Conservation (phyloP, 75 land plant genomes). For the Sequoiadendron giganteum region DNA sequence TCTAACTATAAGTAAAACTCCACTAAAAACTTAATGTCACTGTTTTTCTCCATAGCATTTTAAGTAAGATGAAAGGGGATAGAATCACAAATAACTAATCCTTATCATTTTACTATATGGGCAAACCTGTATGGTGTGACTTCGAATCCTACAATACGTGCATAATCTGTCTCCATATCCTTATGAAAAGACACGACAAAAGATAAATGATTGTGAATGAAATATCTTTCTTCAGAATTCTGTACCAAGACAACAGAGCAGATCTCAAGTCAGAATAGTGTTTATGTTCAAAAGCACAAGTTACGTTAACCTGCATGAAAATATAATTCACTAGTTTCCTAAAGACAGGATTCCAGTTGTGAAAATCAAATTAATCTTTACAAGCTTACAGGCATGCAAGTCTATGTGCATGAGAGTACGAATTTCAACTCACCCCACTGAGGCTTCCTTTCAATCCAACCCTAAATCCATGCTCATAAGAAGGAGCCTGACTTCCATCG, state of each 20-base stretch:
- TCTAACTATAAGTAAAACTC: neutral
- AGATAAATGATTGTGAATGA: constrained; percentile 61
- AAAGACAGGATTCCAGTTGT: neutral
- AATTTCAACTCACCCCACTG: constrained; percentile 34
- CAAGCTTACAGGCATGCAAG: neutral
- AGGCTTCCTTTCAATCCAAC: constrained; percentile 62
- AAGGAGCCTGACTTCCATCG: constrained; percentile 23
- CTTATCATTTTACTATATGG: neutral
- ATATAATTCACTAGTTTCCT: neutral
- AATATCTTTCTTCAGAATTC: constrained; percentile 59
- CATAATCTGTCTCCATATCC: constrained; percentile 34
- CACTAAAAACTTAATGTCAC: neutral
- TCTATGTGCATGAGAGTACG: neutral
- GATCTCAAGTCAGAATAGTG: neutral
- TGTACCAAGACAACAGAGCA: constrained; percentile 20
- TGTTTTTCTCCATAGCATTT: neutral
- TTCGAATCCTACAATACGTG: constrained; percentile 85
- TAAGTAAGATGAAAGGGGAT: neutral
- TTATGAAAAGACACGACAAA: constrained; percentile 68
- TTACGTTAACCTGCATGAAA: neutral
- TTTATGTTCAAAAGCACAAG: neutral
- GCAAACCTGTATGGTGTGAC: constrained; percentile 69
- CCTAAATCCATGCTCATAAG: constrained; percentile 72
- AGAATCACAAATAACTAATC: neutral
- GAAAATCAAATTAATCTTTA: neutral